Evolutionary conservation across 495 filamentous ascomycete genomes (phyloP), one percentile per base, ranked within the genome.

Genomic region (Hyphodiscus hymeniophilus): DNA sequence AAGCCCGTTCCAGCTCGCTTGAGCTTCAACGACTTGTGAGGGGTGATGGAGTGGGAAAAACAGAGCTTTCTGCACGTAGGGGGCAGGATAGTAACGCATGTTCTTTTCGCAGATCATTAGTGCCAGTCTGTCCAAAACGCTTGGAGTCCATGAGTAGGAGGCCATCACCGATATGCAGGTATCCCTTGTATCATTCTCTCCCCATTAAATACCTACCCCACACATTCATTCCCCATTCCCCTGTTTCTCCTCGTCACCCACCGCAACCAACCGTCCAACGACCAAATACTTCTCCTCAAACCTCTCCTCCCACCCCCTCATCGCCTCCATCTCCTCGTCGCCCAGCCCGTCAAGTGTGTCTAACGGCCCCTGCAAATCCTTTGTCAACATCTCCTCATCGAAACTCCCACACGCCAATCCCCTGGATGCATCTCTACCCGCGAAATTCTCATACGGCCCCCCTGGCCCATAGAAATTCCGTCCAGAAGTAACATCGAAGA

Each of bases 241-340:
- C 20, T 74, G 66, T 52, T 79, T 76, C 8, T 75, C 76, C 57
- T 83, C 81, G 4, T 83, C 70, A 32, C 51, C 56, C 33, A 57
- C 53, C 41, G 60, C 48, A 31, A 97, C 89, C 59, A 98, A 64
- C 68, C 79, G 85, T n/a, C 92, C 92, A 15, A 98, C 88, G 8
- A 97, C 76, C 26, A 95, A 66, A 66, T 98, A 98, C 71, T 98
- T 98, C 66, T 90, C 88, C 26, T 67, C 65, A 69, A 98, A 98
- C 50, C 89, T 74, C 60, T 89, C 87, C 68, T 95, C 89, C 92
- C 92, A 98, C 6, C 84, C 85, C 61, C 73, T 73, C 63, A 98
- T 66, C 35, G 88, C 84, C 60, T 89, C 87, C 66, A 84, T 70
- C 73, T 96, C 81, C 23, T 94, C 89, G 0, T 60, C 66, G 12